Evolutionary conservation across 306 rosid species (phyloP).

Genomic region (Cucumis hystrix): DNA sequence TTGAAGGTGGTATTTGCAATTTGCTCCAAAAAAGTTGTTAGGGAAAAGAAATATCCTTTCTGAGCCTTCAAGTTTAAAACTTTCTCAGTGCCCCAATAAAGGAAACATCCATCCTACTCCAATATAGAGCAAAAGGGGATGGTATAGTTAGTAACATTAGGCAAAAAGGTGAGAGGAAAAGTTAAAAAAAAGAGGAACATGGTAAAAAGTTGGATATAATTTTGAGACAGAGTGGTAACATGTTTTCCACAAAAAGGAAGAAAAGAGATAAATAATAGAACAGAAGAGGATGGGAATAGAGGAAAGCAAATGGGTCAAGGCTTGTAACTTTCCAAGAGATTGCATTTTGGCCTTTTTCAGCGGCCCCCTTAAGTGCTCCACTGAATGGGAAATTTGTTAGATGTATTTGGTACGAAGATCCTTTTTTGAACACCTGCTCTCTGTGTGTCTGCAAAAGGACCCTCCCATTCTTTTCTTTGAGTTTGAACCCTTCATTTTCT

Average conservation of each 20-base stretch:
- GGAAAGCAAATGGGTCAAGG: neutral
- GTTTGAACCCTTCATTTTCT: neutral
- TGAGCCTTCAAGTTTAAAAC: neutral
- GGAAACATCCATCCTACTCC: neutral
- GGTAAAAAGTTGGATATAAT: neutral
- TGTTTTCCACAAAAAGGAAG: neutral
- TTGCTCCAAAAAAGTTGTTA: neutral
- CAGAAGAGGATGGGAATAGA: neutral
- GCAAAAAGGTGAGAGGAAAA: neutral
- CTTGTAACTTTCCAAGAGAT: slow-evolving; percentile 9
- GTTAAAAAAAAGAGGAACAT: neutral
- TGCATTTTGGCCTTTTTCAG: slow-evolving; percentile 3
- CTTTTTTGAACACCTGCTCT: neutral
- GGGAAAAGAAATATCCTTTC: neutral
- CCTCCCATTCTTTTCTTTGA: neutral
- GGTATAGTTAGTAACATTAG: neutral
- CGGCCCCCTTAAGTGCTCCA: neutral
- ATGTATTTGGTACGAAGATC: neutral
- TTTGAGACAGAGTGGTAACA: neutral
- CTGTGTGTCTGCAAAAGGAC: slow-evolving; percentile 2
- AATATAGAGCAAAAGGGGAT: neutral
- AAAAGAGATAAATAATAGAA: neutral
- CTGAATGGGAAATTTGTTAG: neutral
- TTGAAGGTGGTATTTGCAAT: too few species aligned
- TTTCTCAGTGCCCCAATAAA: neutral